Percentiles rank a stretch among this genome's conserved stretches.
phyloP scores from a whole-genome alignment of 768 basidiomycete species.

The Russula emetica region DNA sequence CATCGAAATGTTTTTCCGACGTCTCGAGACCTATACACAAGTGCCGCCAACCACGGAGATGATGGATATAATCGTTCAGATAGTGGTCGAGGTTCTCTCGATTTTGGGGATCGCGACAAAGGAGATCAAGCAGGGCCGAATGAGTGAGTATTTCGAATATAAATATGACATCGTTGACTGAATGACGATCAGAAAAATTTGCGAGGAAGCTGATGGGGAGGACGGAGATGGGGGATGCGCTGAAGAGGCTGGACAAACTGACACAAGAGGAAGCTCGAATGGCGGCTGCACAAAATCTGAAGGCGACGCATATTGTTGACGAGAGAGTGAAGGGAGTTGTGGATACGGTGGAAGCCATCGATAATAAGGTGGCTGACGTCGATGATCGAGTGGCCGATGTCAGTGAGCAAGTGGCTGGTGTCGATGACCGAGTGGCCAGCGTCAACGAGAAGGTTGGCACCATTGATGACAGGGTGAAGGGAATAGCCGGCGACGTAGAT shows the following conservation, averaged over 20 bases:
- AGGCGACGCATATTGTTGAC: neutral
- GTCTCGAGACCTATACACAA: neutral
- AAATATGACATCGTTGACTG: neutral
- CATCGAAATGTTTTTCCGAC: neutral
- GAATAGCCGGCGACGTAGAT: neutral
- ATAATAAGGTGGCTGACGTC: neutral
- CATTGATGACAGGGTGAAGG: neutral
- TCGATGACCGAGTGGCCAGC: too few species aligned
- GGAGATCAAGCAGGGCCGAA: neutral
- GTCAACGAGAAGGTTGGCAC: too few species aligned
- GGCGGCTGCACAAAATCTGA: neutral
- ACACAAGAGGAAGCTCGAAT: neutral
- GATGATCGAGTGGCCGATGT: neutral
- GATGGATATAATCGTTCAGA: neutral
- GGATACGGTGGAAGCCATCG: neutral
- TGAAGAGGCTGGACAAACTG: neutral
- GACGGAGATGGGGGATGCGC: neutral
- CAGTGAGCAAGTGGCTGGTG: neutral
- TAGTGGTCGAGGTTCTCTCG: neutral
- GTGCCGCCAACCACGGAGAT: neutral
- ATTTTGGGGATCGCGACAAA: neutral
- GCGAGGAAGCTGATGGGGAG: neutral
- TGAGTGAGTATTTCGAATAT: neutral
- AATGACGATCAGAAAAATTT: neutral
- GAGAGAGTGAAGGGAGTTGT: neutral